Evolutionary conservation across 768 basidiomycete species (phyloP).

Genomic region (Grammothele lineata): DNA sequence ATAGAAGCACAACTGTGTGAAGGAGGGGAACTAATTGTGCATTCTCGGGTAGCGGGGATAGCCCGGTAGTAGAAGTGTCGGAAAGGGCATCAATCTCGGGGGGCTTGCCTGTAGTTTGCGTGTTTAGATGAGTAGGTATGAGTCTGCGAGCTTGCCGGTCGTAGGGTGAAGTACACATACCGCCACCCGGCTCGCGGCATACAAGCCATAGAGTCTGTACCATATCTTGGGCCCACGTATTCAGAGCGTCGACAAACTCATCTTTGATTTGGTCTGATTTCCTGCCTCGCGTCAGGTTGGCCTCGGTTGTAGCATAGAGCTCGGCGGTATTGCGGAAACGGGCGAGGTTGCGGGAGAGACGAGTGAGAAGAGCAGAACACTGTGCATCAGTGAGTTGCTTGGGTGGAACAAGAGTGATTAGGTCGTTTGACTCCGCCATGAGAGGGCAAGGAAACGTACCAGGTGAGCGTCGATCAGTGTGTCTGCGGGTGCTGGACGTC

Average conservation of each 20-base stretch:
- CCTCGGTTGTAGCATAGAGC: conserved; percentile 37
- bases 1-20: conserved; percentile 47
- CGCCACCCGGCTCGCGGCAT: conserved; percentile 39
- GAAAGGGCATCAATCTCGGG: conserved; percentile 38
- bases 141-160: no score
- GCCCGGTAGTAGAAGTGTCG: conserved; percentile 42
- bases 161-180: conserved; percentile 19
- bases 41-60: conserved; percentile 35
- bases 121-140: no score
- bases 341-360: conserved; percentile 42
- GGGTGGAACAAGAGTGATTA: conserved; percentile 32
- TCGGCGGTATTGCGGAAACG: conserved; percentile 40
- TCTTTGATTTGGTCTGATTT: conserved; percentile 10
- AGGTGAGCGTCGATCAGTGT: no score
- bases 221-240: conserved; percentile 43
- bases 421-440: conserved; percentile 18
- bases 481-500: no score
- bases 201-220: conserved; percentile 41
- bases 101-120: conserved; percentile 30
- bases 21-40: conserved; percentile 39
- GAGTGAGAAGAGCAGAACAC: conserved; percentile 35
- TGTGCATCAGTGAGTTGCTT: conserved; percentile 34
- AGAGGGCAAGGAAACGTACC: no score
- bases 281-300: conserved; percentile 16
- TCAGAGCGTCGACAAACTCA: conserved; percentile 33